These are phyloP conservation scores for Puccinia coronata DNA, from an alignment of 1,284 basidiomycete genomes.

Conservation along the genomic window DNA sequence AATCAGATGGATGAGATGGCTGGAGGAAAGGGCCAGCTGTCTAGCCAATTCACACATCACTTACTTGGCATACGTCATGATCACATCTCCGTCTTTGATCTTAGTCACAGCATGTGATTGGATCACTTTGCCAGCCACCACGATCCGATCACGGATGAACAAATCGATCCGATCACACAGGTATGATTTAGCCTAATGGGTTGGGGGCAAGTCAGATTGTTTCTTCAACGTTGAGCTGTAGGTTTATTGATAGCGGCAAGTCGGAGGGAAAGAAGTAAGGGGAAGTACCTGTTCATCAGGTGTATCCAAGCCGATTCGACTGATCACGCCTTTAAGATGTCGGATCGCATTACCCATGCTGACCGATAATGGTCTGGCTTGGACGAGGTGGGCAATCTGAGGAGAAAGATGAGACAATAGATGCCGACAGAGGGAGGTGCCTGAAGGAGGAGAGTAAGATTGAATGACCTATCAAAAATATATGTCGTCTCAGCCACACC, in stretches of 20 bases:
- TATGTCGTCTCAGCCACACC: slow-evolving; percentile 2
- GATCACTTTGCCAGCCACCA: slow-evolving; percentile 90
- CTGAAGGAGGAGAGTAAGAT: slow-evolving; percentile 77
- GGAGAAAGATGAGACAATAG: slow-evolving; percentile 83
- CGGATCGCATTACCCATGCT: slow-evolving; percentile 92
- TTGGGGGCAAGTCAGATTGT: not conserved
- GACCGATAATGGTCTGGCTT: slow-evolving; percentile 86
- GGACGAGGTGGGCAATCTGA: slow-evolving; percentile 84
- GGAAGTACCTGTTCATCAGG: slow-evolving; percentile 89
- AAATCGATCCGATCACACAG: slow-evolving; percentile 84
- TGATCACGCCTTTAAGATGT: slow-evolving; percentile 94
- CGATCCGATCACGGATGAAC: slow-evolving; percentile 91
- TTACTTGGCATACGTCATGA: slow-evolving; percentile 88
- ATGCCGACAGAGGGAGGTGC: slow-evolving; percentile 79
- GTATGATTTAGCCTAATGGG: slow-evolving; percentile 76
- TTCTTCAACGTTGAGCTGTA: not conserved
- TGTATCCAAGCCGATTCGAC: slow-evolving; percentile 82
- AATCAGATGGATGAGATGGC: slow-evolving; percentile 17
- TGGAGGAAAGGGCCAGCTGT: not conserved
- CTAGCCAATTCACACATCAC: slow-evolving; percentile 50
- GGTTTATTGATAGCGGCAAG: not conserved
- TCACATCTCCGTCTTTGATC: slow-evolving; percentile 88
- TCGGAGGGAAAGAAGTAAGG: not conserved
- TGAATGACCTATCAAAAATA: slow-evolving; percentile 71
- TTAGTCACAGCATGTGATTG: slow-evolving; percentile 83